A percentile compares a stretch with the other conserved stretches of the same genome.
phyloP scores from a whole-genome alignment of 2,329 filamentous ascomycete species.

The Mycogone perniciosa region DNA sequence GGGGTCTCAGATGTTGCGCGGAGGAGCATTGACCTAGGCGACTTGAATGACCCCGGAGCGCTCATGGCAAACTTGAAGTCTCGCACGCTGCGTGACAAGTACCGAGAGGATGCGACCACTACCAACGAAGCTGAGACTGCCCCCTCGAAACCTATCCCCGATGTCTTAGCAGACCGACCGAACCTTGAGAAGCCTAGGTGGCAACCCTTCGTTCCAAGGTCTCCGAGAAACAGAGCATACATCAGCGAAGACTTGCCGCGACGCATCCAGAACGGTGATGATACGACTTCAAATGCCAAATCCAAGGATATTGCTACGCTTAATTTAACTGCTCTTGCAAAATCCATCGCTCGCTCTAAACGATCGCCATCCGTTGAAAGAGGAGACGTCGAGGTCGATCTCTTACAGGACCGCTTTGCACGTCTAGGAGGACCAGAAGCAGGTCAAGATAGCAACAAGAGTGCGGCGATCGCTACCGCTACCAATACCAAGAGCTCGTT shows the following conservation, averaged over 20 bases:
- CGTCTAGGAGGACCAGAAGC: slow-evolving; percentile 36
- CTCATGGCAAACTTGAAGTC: slow-evolving; percentile 16
- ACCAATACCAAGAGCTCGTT: slow-evolving; percentile 34
- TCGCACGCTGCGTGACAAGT: slow-evolving; percentile 30
- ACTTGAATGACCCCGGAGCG: slow-evolving; percentile 13
- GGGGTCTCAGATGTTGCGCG: slow-evolving; percentile 11
- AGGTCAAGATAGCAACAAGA: slow-evolving; percentile 9
- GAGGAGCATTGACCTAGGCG: slow-evolving; percentile 24
- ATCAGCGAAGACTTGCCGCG: slow-evolving; percentile 28
- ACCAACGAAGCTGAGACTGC: slow-evolving; percentile 15
- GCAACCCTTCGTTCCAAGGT: slow-evolving; percentile 37
- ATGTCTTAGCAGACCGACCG: slow-evolving; percentile 19
- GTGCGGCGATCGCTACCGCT: slow-evolving; percentile 22
- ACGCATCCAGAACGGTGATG: slow-evolving; percentile 24
- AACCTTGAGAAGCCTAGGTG: slow-evolving; percentile 31
- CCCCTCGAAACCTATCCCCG: slow-evolving; percentile 12
- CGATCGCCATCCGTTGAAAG: slow-evolving; percentile 15
- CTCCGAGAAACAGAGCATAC: slow-evolving; percentile 33
- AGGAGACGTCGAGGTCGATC: slow-evolving; percentile 36
- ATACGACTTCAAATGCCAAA: slow-evolving; percentile 18
- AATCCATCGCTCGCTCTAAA: slow-evolving; percentile 18
- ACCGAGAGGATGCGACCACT: slow-evolving; percentile 24
- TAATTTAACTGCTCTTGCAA: slow-evolving; percentile 23
- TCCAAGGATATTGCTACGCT: slow-evolving; percentile 20
- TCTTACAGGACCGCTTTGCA: slow-evolving; percentile 40